phyloP scores from a whole-genome alignment of 495 filamentous ascomycete genomes.

The Immersiella caudata region DNA sequence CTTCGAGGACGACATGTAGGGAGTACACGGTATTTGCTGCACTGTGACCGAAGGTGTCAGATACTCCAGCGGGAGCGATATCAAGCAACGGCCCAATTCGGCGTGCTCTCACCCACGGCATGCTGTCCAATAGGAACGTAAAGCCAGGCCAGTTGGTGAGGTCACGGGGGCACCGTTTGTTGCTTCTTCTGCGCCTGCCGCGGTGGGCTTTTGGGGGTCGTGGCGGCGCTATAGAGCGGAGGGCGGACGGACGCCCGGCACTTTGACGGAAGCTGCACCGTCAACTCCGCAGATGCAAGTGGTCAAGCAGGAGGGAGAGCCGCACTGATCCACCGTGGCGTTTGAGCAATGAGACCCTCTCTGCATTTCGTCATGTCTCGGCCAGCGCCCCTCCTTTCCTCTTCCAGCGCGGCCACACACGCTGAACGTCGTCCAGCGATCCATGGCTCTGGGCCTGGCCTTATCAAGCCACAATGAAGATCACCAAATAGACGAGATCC shows the following conservation, averaged over 20 bases:
- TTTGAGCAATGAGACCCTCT: background rate
- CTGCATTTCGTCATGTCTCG: background rate
- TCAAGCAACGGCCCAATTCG: background rate
- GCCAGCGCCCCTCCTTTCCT: background rate
- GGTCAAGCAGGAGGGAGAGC: background rate
- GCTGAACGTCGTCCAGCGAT: slow-evolving; percentile 7
- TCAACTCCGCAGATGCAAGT: background rate
- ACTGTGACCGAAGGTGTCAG: background rate
- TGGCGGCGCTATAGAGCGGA: background rate
- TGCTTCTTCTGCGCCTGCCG: background rate
- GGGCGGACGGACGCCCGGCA: background rate
- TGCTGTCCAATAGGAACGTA: background rate
- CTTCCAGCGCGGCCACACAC: background rate
- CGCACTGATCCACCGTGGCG: background rate
- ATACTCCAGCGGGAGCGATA: background rate
- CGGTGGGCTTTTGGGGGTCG: background rate
- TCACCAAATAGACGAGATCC: slow-evolving; percentile 7
- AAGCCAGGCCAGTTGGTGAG: background rate
- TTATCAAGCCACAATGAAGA: slow-evolving; percentile 14
- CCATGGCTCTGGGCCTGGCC: slow-evolving; percentile 23
- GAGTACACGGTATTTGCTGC: background rate
- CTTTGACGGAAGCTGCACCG: background rate
- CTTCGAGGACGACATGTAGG: background rate
- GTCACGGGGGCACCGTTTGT: background rate
- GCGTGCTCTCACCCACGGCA: background rate